These are phyloP conservation scores for Trypanosoma melophagium DNA, from an alignment of 208 protist genomes.

Conservation along the genomic window DNA sequence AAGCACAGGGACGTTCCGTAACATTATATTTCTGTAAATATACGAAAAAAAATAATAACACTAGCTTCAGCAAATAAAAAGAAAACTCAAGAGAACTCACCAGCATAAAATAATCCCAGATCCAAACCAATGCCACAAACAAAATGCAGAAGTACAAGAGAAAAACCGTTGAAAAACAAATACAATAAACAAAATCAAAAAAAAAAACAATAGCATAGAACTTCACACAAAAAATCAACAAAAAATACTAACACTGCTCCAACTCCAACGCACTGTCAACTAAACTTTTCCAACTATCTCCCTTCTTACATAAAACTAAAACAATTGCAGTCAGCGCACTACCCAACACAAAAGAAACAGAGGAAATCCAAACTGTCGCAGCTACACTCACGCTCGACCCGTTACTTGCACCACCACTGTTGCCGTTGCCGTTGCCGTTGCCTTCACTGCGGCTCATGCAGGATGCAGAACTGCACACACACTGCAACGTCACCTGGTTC, in stretches of 20 bases:
- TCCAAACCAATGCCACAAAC: too few species aligned
- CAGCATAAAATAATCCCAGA: too few species aligned
- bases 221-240: constrained; percentile 3
- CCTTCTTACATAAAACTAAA: too few species aligned
- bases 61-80: not conserved
- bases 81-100: too few species aligned
- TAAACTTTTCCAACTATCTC: too few species aligned
- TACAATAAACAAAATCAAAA: too few species aligned
- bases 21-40: constrained; percentile 11
- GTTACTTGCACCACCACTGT: not conserved
- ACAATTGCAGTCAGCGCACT: too few species aligned
- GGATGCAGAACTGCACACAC: not conserved
- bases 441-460: constrained; percentile 6
- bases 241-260: constrained; percentile 5
- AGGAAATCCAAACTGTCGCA: not conserved
- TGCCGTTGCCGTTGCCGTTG: not conserved
- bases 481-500: constrained; percentile 12
- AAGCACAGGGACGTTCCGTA: constrained; percentile 1
- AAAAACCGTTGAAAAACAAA: too few species aligned
- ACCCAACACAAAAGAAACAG: not conserved
- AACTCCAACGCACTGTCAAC: too few species aligned
- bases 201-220: not conserved
- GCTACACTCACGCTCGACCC: not conserved
- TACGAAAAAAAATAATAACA: not conserved
- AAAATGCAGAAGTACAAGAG: too few species aligned